A percentile compares a stretch with the other conserved stretches of the same genome.
Evolutionary conservation across 176 grass and related monocot genomes (phyloP).

Genomic region (Saccharum spontaneum): DNA sequence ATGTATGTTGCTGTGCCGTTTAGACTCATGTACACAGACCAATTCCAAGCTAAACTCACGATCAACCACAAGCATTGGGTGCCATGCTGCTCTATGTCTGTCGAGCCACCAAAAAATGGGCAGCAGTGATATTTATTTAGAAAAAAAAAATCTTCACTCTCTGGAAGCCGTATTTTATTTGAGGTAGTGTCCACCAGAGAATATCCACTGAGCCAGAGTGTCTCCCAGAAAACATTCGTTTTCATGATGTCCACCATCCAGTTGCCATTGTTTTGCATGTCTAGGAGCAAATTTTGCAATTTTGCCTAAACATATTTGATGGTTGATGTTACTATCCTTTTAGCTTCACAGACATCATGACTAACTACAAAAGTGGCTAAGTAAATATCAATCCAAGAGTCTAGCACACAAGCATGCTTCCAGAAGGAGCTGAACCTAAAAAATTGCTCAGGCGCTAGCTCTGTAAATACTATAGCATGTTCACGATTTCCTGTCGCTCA

Average conservation of each 20-base stretch:
- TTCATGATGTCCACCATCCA: not conserved
- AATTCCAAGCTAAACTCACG: no score
- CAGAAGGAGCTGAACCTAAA: slow-evolving; percentile 3
- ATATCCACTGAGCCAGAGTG: not conserved
- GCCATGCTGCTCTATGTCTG: not conserved
- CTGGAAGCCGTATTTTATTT: not conserved
- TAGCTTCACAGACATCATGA: not conserved
- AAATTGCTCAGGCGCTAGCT: not conserved
- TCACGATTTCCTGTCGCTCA: not conserved
- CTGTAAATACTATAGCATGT: not conserved
- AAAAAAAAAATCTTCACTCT: not conserved
- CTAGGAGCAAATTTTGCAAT: not conserved
- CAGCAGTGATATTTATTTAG: not conserved
- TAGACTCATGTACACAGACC: not conserved
- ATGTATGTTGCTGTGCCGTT: not conserved
- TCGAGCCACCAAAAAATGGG: not conserved
- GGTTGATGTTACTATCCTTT: not conserved
- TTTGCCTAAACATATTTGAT: slow-evolving; percentile 9
- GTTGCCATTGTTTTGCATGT: not conserved
- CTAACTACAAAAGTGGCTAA: not conserved
- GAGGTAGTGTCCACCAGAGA: not conserved
- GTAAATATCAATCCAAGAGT: not conserved
- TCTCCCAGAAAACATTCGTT: not conserved
- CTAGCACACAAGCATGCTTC: not conserved
- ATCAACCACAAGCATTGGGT: not conserved